Evolutionary conservation across 371 early-diverging fungal species (phyloP).

Genomic region (Mortierella polycephala): DNA sequence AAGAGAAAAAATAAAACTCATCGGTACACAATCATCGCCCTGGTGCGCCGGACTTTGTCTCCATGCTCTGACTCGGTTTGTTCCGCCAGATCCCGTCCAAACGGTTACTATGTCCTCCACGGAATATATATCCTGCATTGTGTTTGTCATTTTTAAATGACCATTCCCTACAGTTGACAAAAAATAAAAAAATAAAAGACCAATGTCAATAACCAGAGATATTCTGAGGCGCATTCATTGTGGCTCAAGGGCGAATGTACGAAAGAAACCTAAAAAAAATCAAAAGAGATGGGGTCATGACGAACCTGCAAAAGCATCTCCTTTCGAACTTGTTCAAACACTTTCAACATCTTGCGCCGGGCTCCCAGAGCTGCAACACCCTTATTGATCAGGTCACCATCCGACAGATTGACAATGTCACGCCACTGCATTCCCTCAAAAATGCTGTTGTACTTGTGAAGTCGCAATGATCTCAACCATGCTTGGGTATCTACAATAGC

Average conservation of each 20-base stretch:
- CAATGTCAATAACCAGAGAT: too few species aligned
- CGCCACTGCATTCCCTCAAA: slow-evolving; percentile 91
- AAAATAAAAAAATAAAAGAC: background rate
- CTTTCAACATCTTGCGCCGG: slow-evolving; percentile 93
- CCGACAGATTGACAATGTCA: slow-evolving; percentile 86
- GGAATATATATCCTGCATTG: too few species aligned
- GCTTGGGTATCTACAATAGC: slow-evolving; percentile 81
- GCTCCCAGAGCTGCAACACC: slow-evolving; percentile 96
- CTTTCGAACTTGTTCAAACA: slow-evolving; percentile 88
- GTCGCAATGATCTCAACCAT: slow-evolving; percentile 90
- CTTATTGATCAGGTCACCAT: slow-evolving; percentile 82
- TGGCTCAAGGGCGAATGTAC: background rate
- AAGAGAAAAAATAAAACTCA: too few species aligned
- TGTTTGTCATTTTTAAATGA: too few species aligned
- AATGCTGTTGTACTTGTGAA: slow-evolving; percentile 93
- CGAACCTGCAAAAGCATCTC: slow-evolving; percentile 58
- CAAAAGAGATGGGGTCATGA: background rate
- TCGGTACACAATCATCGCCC: too few species aligned
- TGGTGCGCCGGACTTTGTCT: too few species aligned
- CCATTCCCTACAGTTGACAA: background rate
- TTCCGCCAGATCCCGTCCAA: too few species aligned
- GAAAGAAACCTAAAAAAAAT: background rate
- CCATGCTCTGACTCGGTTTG: too few species aligned
- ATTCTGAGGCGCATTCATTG: too few species aligned
- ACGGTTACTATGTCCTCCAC: too few species aligned